Conservation (phyloP, 2,329 filamentous ascomycete genomes). For the Trichoderma aggressivum region DNA sequence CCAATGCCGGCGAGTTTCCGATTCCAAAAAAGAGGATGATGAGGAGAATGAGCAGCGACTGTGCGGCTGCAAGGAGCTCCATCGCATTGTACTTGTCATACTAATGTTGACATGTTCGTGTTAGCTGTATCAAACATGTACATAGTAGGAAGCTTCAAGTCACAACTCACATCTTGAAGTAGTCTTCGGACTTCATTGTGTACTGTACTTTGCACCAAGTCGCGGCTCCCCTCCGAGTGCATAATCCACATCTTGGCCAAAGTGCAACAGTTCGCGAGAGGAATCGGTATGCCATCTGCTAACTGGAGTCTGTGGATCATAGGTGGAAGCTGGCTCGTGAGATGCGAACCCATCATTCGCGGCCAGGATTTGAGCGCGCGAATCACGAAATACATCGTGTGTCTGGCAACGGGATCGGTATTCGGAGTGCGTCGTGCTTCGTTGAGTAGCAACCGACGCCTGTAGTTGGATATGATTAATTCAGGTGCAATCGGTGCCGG, state of each 20-base stretch:
- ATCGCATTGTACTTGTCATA: background rate
- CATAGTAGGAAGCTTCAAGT: accelerated
- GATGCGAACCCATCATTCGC: background rate
- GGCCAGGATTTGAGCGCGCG: background rate
- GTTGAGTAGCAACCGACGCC: background rate
- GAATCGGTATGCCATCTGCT: background rate
- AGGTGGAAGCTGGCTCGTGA: background rate
- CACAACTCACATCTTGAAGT: background rate
- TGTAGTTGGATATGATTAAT: background rate
- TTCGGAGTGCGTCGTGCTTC: background rate
- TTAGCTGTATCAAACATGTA: background rate
- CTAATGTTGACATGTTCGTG: background rate
- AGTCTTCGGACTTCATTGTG: background rate
- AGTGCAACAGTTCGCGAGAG: background rate
- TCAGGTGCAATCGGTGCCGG: background rate
- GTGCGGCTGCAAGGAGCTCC: background rate
- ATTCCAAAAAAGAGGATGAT: background rate
- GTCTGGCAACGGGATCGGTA: background rate
- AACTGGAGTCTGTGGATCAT: background rate
- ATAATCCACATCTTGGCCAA: background rate
- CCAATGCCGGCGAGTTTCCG: background rate
- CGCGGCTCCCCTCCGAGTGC: background rate
- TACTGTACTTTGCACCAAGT: background rate
- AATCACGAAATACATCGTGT: background rate
- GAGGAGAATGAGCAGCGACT: background rate